A percentile compares a stretch with the other conserved stretches of the same genome.
Evolutionary conservation across 768 basidiomycete genomes (phyloP).

Genomic region (Mycena galericulata): DNA sequence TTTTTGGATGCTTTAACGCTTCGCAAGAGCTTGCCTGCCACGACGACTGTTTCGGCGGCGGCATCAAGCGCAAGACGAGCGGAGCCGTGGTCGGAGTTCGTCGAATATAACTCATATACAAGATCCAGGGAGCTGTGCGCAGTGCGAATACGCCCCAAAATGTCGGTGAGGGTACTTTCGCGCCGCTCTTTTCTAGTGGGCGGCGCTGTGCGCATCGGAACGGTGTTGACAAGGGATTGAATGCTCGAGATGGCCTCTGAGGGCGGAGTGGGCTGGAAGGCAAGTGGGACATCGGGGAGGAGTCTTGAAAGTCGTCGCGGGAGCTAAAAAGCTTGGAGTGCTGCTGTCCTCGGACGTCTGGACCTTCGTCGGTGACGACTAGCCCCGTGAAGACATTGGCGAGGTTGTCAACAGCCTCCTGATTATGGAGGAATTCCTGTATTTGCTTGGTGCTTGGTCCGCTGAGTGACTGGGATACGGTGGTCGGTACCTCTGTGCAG

Average conservation of each 20-base stretch:
- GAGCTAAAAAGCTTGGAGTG: slow-evolving; percentile 30
- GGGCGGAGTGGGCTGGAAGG: slow-evolving; percentile 6
- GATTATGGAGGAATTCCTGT: neutral
- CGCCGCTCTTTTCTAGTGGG: slow-evolving; percentile 21
- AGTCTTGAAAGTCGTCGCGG: slow-evolving; percentile 14
- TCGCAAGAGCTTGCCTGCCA: slow-evolving; percentile 17
- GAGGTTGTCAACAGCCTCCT: neutral
- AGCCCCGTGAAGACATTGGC: slow-evolving; percentile 4
- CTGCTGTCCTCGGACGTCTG: slow-evolving; percentile 16
- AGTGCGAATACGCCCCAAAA: slow-evolving; percentile 17
- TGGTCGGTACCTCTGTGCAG: slow-evolving; percentile 11
- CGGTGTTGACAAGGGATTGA: neutral
- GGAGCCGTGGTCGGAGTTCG: slow-evolving; percentile 20
- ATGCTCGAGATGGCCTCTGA: slow-evolving; percentile 15
- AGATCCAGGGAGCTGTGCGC: slow-evolving; percentile 3
- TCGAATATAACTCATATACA: slow-evolving; percentile 1
- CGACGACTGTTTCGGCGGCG: slow-evolving; percentile 17
- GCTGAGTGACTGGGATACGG: neutral
- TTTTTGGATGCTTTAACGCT: slow-evolving; percentile 19
- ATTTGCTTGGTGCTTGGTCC: neutral
- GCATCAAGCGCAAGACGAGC: slow-evolving; percentile 17
- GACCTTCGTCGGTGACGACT: slow-evolving; percentile 17
- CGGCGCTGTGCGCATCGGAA: slow-evolving; percentile 4
- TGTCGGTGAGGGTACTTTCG: slow-evolving; percentile 8
- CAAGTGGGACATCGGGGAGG: slow-evolving; percentile 11